Evolutionary conservation across 306 rosid genomes (phyloP), one percentile per base, ranked within the genome.

Genomic region (Canavalia ensiformis): DNA sequence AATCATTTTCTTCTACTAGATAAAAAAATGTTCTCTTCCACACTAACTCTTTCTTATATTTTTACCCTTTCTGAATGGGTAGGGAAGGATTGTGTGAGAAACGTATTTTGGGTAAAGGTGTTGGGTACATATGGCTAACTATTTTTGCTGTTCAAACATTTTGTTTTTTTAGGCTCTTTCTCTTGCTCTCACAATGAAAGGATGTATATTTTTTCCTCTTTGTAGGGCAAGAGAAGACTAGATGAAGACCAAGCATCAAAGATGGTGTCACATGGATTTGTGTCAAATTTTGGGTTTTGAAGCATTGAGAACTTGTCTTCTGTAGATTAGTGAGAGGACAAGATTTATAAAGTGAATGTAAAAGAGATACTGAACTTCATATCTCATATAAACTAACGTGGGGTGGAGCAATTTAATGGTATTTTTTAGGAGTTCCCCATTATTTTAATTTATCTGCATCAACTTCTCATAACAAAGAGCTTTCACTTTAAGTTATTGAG

Each of bases 201-300:
- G 88, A 87, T 88, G 84, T 84, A 77, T 76, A 86, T 78, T 83
- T 68, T 88, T 90, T 88, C 88, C 82, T 67, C 84, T 90, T 87
- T 88, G 90, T 90, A 91, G 97, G 92, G 89, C 89, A 90, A 91
- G 97, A 93, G 89, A 88, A 91, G 90, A 90, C 91, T 91, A 93
- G 96, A 90, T 93, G 97, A 93, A 87, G 96, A 88, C 79, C 87
- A 52, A 84, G 91, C 86, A 85, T 84, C 94, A 83, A 79, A 87
- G 86, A 75, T 84, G 92, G 88, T 82, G 77, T 84, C 79, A 83
- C 85, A 80, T 85, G 83, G 90, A 81, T 85, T 87, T 84, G 68
- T 86, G 86, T 86, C 81, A 83, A 79, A 57, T 86, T 81, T 87
- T 68, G 52, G 84, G 79, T 79, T 82, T 88, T 76, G 84, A 84